Percentiles rank a stretch among this genome's conserved stretches.
Evolutionary conservation across 345 rosid species (phyloP).

Genomic region (Syzygium grande): DNA sequence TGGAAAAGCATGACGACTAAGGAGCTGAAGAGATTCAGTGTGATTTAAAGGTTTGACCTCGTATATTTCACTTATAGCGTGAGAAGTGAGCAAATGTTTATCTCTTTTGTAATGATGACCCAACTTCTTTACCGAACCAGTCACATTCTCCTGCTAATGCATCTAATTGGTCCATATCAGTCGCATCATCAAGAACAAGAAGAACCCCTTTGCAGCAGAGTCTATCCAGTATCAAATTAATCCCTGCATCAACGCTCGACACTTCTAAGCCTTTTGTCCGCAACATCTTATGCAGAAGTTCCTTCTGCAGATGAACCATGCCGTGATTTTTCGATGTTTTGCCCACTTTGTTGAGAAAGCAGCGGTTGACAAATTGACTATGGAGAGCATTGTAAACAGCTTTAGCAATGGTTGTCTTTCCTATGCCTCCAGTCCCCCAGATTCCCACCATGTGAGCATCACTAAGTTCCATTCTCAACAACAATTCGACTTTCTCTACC

Average conservation of each 20-base stretch:
- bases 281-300: not conserved
- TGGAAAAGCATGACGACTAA: not conserved
- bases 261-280: not conserved
- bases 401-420: slow-evolving; percentile 16
- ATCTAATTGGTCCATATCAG: slow-evolving; percentile 1
- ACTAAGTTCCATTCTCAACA: not conserved
- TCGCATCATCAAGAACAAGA: slow-evolving; percentile 15
- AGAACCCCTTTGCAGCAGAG: slow-evolving; percentile 4
- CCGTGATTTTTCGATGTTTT: slow-evolving; percentile 2
- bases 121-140: slow-evolving; percentile 11
- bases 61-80: not conserved
- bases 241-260: not conserved
- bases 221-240: not conserved
- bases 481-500: not conserved
- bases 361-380: slow-evolving; percentile 14
- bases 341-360: slow-evolving; percentile 24
- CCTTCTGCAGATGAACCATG: slow-evolving; percentile 1
- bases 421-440: not conserved
- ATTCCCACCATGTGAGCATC: not conserved
- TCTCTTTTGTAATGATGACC: slow-evolving; percentile 11
- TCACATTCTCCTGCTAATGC: not conserved
- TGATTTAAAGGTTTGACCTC: not conserved
- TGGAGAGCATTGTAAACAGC: slow-evolving; percentile 8
- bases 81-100: not conserved
- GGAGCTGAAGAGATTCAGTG: not conserved